Base-by-base conservation (phyloP, 495 filamentous ascomycete species). In the Aspergillus homomorphus region DNA sequence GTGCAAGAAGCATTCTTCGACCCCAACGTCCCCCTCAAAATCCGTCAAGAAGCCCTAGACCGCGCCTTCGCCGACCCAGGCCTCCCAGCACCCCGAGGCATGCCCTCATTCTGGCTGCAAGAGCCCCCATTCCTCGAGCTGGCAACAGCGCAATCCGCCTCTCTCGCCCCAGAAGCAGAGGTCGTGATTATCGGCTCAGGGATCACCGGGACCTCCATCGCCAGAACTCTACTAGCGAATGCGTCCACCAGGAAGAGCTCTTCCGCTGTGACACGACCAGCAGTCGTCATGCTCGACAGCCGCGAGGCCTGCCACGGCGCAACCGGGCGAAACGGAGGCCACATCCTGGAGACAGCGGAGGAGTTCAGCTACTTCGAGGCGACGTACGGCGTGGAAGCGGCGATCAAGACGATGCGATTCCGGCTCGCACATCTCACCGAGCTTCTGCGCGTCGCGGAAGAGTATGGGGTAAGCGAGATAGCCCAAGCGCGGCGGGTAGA, bases 251-350 rank as follows among this genome's bases (percentile, higher is more conserved):
- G 81, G 59, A 69, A 75, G 23, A 19, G 16, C 18, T 8, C 28
- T 2, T 16, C 20, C 12, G 28, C 45, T 51, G 1, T 18, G 4
- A 67, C 50, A 22, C 9, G 22, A 51, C 67, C 61, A 3, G 78
- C 72, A 9, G 69, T 92, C 0, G 78, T 91, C 1, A 86, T 94
- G 79, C 74, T 96, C 1, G 91, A 96, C 70, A 89, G 90, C 5
- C 79, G 90, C 51, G 85, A 89, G 69, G 83, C 86, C 9, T 92
- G 88, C 66, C 90, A 80, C 74, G 91, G 91, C 16, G 91, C 90
- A 18, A 94, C 91, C 0, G 90, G 90, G 0, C 75, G 90, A 0
- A 79, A 79, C 54, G 75, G 77, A 0, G 74, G 74, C 0, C 74
- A 77, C 50, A 68, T 75, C 0, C 60, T 73, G 1, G 66, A 71